phyloP scores from a whole-genome alignment of 1,139 yeast species.

The Candida anutae region DNA sequence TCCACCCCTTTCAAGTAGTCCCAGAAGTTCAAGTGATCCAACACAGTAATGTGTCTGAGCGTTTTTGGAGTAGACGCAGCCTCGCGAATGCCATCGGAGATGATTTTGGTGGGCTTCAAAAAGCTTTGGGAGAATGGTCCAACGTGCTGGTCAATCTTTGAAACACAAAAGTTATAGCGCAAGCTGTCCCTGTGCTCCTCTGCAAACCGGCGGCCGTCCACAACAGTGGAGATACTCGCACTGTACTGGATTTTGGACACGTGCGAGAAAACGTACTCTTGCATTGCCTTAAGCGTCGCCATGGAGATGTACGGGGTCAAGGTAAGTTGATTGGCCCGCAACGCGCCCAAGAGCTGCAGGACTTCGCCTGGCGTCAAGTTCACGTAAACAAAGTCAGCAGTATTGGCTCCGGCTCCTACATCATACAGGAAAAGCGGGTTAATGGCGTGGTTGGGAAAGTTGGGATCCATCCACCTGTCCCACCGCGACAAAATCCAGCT shows the following conservation, averaged over 20 bases:
- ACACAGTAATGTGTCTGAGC: slow-evolving; percentile 1
- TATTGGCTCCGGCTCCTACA: slow-evolving; percentile 1
- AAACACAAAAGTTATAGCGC: slow-evolving; percentile 14
- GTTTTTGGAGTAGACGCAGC: background rate
- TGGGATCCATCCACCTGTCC: background rate
- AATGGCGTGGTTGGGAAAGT: background rate
- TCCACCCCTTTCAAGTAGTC: background rate
- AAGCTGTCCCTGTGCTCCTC: slow-evolving; percentile 9
- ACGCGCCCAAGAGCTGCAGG: slow-evolving; percentile 6
- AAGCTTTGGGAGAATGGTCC: slow-evolving; percentile 2
- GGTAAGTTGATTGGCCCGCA: slow-evolving; percentile 13
- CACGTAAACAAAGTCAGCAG: background rate
- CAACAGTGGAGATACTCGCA: slow-evolving; percentile 9
- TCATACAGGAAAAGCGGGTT: background rate
- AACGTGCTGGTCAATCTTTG: slow-evolving; percentile 5
- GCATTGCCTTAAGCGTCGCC: slow-evolving; percentile 13
- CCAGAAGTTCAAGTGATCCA: slow-evolving; percentile 1
- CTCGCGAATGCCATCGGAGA: background rate
- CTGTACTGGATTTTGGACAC: slow-evolving; percentile 8
- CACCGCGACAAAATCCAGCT: slow-evolving; percentile 1
- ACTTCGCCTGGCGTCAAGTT: slow-evolving; percentile 2
- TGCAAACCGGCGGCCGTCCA: slow-evolving; percentile 21
- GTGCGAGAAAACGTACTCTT: slow-evolving; percentile 13
- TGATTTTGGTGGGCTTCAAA: slow-evolving; percentile 5
- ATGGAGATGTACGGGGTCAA: slow-evolving; percentile 20